These are phyloP conservation scores for Fraxinus quadrangulata DNA, from an alignment of 257 asterid genomes.

Conservation along the genomic window DNA sequence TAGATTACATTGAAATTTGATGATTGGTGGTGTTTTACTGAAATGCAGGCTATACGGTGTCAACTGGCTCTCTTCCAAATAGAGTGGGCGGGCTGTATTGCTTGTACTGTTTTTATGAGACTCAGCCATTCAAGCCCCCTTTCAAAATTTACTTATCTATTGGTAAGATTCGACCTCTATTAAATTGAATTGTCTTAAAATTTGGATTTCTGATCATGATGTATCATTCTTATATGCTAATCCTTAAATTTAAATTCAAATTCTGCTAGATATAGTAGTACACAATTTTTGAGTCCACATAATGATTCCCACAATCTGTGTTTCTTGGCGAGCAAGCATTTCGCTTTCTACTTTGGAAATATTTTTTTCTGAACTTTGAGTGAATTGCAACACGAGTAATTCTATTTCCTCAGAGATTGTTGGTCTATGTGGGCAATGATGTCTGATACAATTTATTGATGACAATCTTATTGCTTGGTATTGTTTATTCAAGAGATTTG, in stretches of 20 bases:
- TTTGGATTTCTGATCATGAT: not conserved
- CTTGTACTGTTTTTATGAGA: constrained; percentile 71
- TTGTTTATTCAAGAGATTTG: not conserved
- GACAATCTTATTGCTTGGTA: not conserved
- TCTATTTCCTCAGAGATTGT: constrained; percentile 5
- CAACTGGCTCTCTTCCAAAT: constrained; percentile 50
- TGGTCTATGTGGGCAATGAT: not conserved
- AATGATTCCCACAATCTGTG: not conserved
- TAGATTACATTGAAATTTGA: not conserved
- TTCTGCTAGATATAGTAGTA: constrained; percentile 17
- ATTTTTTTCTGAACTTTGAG: constrained; percentile 11
- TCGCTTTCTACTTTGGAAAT: not conserved
- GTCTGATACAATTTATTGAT: not conserved
- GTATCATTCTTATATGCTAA: constrained; percentile 11
- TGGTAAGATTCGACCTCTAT: constrained; percentile 39
- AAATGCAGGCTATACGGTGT: constrained; percentile 60
- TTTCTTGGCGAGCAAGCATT: not conserved
- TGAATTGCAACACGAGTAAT: not conserved
- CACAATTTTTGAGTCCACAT: not conserved
- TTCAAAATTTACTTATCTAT: constrained; percentile 73
- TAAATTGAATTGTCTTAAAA: not conserved
- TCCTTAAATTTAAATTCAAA: constrained; percentile 4
- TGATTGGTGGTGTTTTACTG: not conserved
- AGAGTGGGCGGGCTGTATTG: constrained; percentile 86
- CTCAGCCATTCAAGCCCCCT: constrained; percentile 82